Evolutionary conservation across 2,329 filamentous ascomycete species (phyloP).

Genomic region (Venturia aucupariae): DNA sequence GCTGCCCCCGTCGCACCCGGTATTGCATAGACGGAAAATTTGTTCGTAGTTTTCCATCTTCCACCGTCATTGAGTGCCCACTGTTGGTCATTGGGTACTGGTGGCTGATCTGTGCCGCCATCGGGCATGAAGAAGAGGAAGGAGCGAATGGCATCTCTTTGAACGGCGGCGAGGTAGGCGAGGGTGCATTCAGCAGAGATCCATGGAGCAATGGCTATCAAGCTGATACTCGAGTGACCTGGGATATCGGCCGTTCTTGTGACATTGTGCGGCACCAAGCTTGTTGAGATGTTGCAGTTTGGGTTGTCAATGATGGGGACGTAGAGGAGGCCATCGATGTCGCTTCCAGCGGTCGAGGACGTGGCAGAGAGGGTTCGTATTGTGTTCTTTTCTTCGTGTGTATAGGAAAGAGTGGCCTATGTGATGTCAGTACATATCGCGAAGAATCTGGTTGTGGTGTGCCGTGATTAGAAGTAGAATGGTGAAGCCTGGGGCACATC

Average conservation of each 20-base stretch:
- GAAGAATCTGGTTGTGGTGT: not conserved
- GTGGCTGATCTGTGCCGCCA: conserved; percentile 48
- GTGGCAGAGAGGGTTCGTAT: conserved; percentile 69
- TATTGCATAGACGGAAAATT: conserved; percentile 77
- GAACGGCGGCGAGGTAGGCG: conserved; percentile 56
- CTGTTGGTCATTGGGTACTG: conserved; percentile 50
- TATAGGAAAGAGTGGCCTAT: conserved; percentile 25
- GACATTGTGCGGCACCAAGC: conserved; percentile 65
- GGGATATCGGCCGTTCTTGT: conserved; percentile 63
- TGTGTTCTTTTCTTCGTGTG: conserved; percentile 38
- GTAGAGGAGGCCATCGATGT: conserved; percentile 73
- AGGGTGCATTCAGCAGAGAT: conserved; percentile 62
- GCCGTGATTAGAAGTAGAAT: not conserved
- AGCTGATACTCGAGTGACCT: conserved; percentile 53
- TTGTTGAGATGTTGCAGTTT: conserved; percentile 51
- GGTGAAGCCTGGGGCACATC: conserved; percentile 2
- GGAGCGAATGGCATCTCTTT: conserved; percentile 52
- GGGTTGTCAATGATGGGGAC: conserved; percentile 61
- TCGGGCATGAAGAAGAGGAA: conserved; percentile 48
- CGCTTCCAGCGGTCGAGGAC: conserved; percentile 50
- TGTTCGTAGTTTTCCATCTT: conserved; percentile 61
- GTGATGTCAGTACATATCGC: not conserved
- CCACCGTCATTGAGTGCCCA: conserved; percentile 66
- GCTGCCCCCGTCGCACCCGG: conserved; percentile 55
- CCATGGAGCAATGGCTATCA: conserved; percentile 84